Evolutionary conservation across 2,329 filamentous ascomycete genomes (phyloP).

Genomic region (Aspergillus sp.): DNA sequence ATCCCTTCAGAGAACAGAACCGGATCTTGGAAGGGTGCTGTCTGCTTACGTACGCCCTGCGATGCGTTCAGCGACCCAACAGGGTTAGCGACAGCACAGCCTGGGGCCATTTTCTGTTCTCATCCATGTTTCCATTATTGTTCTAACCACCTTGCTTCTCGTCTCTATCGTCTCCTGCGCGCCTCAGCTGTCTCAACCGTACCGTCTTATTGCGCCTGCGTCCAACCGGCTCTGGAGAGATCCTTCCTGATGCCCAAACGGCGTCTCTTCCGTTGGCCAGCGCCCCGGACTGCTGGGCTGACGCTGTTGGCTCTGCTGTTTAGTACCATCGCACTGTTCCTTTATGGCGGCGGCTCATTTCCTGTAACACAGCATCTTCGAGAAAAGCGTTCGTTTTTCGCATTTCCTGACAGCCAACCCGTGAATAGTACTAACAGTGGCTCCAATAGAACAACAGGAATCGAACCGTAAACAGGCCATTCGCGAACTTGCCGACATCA

Average conservation of each 20-base stretch:
- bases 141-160: not conserved
- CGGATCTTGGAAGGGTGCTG: no score
- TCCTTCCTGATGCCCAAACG: slow-evolving; percentile 17
- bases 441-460: slow-evolving; percentile 1
- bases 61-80: not conserved
- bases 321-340: slow-evolving; percentile 12
- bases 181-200: not conserved
- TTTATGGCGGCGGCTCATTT: slow-evolving; percentile 13
- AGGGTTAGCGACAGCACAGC: slow-evolving; percentile 4
- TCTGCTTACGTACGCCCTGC: slow-evolving; percentile 4
- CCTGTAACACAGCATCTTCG: not conserved
- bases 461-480: slow-evolving; percentile 14
- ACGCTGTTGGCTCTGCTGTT: slow-evolving; percentile 18
- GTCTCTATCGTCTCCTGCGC: not conserved
- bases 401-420: not conserved
- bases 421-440: slow-evolving; percentile 2
- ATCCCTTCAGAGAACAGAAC: no score
- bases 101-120: slow-evolving; percentile 1
- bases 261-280: slow-evolving; percentile 21
- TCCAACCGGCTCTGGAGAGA: slow-evolving; percentile 1
- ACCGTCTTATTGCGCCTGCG: not conserved
- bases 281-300: slow-evolving; percentile 16
- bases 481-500: slow-evolving; percentile 18
- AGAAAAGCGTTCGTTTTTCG: slow-evolving; percentile 8
- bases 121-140: slow-evolving; percentile 6